Base-by-base conservation (phyloP, 2,329 filamentous ascomycete species). In the Rhinocladiella similis region DNA sequence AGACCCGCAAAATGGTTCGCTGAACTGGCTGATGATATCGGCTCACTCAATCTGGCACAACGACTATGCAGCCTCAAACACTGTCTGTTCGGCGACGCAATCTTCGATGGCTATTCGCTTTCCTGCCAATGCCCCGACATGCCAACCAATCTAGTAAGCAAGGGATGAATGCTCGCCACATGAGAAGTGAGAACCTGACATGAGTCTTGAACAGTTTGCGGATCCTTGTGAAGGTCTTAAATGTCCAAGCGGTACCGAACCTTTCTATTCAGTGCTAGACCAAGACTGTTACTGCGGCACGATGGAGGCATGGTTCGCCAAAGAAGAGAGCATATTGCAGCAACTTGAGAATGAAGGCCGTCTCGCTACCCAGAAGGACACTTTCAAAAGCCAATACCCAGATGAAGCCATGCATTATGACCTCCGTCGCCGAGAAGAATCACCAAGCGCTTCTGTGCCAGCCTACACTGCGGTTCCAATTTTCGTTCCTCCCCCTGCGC, bases 401-500 rank as follows among this genome's bases (percentile, higher is more conserved):
- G 25, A 16, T 3, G 20, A 16, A 22, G 25, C 43, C 9, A 27
- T 45, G 25, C n/a, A 39, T 5, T 19, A 47, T 18, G 46, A 56
- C 42, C 51, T 53, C 16, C 50, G 43, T 50, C 60, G 50, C 16
- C 58, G 58, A 6, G 51, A 61, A 42, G 22, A 41, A 43, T 25
- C 43, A 43, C 43, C 49, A 16, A 48, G 13, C 9, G 20, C 56
- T n/a, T 19, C 25, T 36, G 12, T 45, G 18, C 20, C 56, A 3
- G 42, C 48, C 14, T 46, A 58, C 39, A 41, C 47, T 27, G 48
- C 62, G 35, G 43, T 53, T 13, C 62, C 62, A 1, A 56, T 56
- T 16, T 65, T 62, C 54, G 49, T 65, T 12, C 63, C 63, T 38
- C 63, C 63, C n/a, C 62, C 62, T 9, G 59, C 61, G 18, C 59